Base-by-base conservation (phyloP, 805 yeast species). In the Cyberlindnera japonica region DNA sequence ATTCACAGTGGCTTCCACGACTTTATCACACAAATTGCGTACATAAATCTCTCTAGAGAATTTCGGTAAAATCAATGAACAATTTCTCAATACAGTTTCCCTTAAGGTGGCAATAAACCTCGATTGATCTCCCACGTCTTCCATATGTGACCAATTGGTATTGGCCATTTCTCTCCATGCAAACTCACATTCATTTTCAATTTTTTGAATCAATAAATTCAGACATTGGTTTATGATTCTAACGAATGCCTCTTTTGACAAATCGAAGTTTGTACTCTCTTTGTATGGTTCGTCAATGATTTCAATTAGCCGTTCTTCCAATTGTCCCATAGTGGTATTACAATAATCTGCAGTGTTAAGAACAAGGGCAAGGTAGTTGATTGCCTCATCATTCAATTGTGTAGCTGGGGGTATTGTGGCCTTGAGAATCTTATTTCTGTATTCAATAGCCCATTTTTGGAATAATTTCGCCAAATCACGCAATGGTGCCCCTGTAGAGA, bases 291-390 rank as follows among this genome's bases (percentile, higher is more conserved):
- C 52, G 62, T 64, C 57, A 24, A 74, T 62, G 60, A 71, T 51
- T 33, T 67, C 67, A 56, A 59, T 43, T 13, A 78, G 61, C 50
- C 77, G 77, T 19, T 81, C 84, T 50, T 81, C 88, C 33, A 93
- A 64, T 57, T 93, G 97, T 11, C 72, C 72, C 2, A 82, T 76
- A 3, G 96, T 93, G 10, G 77, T 69, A 14, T 86, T 75, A 44
- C 95, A 81, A 59, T 90, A 93, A 57, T 91, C 96, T 1, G 95
- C 88, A 0, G 99, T 91, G 51, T 88, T 87, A 25, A 91, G 64
- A 9, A 89, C 74, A 56, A 87, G 65, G 21, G 93, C 81, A 2
- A 85, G 69, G 44, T 83, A 76, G 32, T 71, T 72, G 15, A 86
- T 64, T 1, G 86, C 80, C 49, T 84, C 91, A 11, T 58, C 63